Conservation (phyloP, 768 basidiomycete species). For the Suillus clintonianus region DNA sequence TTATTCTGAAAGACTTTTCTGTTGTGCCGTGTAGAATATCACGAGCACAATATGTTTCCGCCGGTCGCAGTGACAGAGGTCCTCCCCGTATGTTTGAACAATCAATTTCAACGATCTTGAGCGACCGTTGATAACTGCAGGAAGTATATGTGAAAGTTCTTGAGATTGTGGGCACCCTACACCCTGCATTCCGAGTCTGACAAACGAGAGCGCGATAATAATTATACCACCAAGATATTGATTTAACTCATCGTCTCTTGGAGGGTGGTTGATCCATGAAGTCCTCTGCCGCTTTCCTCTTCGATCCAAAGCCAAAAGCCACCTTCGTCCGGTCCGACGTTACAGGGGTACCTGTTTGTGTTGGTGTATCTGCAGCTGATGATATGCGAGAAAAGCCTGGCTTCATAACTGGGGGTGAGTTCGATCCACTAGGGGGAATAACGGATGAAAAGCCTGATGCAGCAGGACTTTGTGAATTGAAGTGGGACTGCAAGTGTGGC, state of each 20-base stretch:
- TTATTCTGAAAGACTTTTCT: neutral
- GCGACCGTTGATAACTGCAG: neutral
- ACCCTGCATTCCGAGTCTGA: neutral
- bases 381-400: constrained; percentile 81
- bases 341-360: constrained; percentile 55
- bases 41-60: neutral
- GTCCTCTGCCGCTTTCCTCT: constrained; percentile 80
- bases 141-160: neutral
- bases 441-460: constrained; percentile 39
- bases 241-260: constrained; percentile 46
- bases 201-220: neutral
- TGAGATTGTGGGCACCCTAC: neutral
- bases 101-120: neutral
- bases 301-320: constrained; percentile 73
- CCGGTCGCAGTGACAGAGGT: neutral
- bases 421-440: constrained; percentile 35
- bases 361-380: constrained; percentile 52
- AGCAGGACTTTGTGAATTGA: constrained; percentile 42
- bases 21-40: neutral
- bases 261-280: constrained; percentile 64
- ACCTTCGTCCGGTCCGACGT: constrained; percentile 71
- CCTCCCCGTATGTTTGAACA: neutral
- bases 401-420: constrained; percentile 57
- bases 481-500: constrained; percentile 45
- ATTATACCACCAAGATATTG: constrained; percentile 1